Conservation (phyloP, 495 filamentous ascomycete genomes). For the Neurospora intermedia region DNA sequence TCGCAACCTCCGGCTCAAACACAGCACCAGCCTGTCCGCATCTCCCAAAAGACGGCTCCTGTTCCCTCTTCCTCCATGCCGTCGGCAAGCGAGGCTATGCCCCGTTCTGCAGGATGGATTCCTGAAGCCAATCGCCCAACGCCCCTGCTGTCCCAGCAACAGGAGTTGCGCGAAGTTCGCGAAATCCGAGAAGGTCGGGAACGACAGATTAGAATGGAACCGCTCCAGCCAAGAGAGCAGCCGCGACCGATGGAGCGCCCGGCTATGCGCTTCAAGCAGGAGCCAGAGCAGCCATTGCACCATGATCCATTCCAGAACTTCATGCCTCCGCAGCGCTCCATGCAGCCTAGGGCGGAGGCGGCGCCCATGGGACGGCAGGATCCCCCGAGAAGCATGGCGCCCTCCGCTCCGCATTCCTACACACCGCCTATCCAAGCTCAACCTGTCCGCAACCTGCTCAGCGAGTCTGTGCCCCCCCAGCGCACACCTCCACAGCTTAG, state of each 20-base stretch:
- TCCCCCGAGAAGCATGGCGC: slow-evolving; percentile 26
- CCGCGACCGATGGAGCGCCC: slow-evolving; percentile 17
- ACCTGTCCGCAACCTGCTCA: slow-evolving; percentile 20
- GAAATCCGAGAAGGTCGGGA: slow-evolving; percentile 15
- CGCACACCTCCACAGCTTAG: slow-evolving; percentile 18
- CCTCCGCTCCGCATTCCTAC: slow-evolving; percentile 19
- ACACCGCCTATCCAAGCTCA: slow-evolving; percentile 22
- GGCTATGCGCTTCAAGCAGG: slow-evolving; percentile 33
- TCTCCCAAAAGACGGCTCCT: slow-evolving; percentile 17
- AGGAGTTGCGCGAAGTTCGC: slow-evolving; percentile 9
- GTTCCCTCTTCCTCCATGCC: slow-evolving; percentile 6
- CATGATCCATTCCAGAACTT: slow-evolving; percentile 21
- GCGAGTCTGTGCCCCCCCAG: slow-evolving; percentile 17
- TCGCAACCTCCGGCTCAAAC: slow-evolving; percentile 1
- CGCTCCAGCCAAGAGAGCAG: slow-evolving; percentile 19
- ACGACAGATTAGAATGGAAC: slow-evolving; percentile 16
- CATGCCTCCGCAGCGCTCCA: slow-evolving; percentile 18
- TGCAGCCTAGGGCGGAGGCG: slow-evolving; percentile 27
- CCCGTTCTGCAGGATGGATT: slow-evolving; percentile 14
- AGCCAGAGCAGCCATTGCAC: slow-evolving; percentile 27
- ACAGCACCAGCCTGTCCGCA: slow-evolving; percentile 8
- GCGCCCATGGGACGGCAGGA: slow-evolving; percentile 32
- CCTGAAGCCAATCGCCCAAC: slow-evolving; percentile 12
- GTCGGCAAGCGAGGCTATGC: slow-evolving; percentile 16
- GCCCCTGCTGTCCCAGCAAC: slow-evolving; percentile 10